Conservation (phyloP, 257 asterid genomes). For the Pogostemon cablin region DNA sequence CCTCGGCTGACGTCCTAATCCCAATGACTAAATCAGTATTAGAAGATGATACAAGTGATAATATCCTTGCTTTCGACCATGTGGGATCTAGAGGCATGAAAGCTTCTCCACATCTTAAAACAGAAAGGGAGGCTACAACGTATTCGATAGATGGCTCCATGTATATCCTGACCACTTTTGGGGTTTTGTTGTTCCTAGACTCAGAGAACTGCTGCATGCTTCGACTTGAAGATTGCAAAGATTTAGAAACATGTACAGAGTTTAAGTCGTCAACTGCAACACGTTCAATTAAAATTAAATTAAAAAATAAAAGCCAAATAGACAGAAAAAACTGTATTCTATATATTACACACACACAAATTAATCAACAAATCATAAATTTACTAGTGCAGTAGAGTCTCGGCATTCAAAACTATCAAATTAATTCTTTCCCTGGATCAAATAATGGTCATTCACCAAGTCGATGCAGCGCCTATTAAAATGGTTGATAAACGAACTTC, state of each 20-base stretch:
- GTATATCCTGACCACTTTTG: slow-evolving; percentile 70
- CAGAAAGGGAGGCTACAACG: slow-evolving; percentile 75
- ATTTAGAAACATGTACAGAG: slow-evolving; percentile 29
- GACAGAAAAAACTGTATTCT: background rate
- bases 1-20: slow-evolving; percentile 43
- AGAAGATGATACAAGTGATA: slow-evolving; percentile 60
- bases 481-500: background rate
- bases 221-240: slow-evolving; percentile 34
- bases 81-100: slow-evolving; percentile 91
- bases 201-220: slow-evolving; percentile 32
- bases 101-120: slow-evolving; percentile 89
- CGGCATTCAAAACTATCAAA: slow-evolving; percentile 9
- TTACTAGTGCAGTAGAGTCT: slow-evolving; percentile 1
- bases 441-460: background rate
- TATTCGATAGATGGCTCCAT: slow-evolving; percentile 93
- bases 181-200: slow-evolving; percentile 39
- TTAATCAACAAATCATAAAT: background rate
- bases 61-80: slow-evolving; percentile 80
- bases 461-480: background rate
- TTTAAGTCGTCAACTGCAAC: slow-evolving; percentile 39
- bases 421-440: slow-evolving; percentile 19
- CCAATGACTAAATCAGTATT: slow-evolving; percentile 67
- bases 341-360: no score
- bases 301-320: slow-evolving; percentile 13
- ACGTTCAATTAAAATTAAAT: slow-evolving; percentile 20